Evolutionary conservation across 495 filamentous ascomycete species (phyloP), one percentile per base, ranked within the genome.

Genomic region (Glarea lozoyensis): DNA sequence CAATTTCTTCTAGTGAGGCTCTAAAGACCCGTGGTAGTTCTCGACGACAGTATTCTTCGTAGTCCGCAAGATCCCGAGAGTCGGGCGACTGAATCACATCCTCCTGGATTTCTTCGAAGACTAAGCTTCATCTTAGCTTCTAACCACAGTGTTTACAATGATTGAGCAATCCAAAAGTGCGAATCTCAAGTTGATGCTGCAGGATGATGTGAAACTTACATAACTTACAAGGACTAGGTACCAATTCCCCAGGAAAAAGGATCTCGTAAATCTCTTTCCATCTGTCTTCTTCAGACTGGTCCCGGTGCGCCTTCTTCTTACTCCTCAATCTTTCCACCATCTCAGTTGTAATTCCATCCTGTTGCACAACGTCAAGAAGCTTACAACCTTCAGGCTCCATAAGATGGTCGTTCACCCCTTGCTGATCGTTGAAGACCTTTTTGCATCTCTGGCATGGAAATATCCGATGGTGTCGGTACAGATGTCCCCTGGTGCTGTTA

Each of bases 231-330:
- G 49, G 49, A 10, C 4, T 18, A 4, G 43, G 49, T 10, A 43
- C 23, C 4, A 34, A 16, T 16, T 53, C 50, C 18, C 21, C 42
- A 5, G 46, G 53, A 42, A 56, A 56, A 12, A 53, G 11, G 1
- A 53, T 12, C 2, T 19, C 10, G 24, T 53, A 56, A 2, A 56
- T 37, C 4, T 53, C 23, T 30, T 11, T 18, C 53, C 50, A 57
- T 29, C 52, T 45, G 0, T 57, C 50, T 22, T 42, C 42, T 31
- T 57, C 50, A 2, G 50, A 40, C 29, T 51, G 48, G 10, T 22
- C 43, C 21, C n/a, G 25, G 10, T 35, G 17, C 1, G 42, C 27
- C 31, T 51, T 56, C 29, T 52, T 52, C 29, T 27, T 49, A 29
- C 40, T 35, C 23, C 46, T 24, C 23, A 57, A 37, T n/a, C 40